Conservation (phyloP, 1,139 yeast species). For the Spencermartinsiella ligniputridi region DNA sequence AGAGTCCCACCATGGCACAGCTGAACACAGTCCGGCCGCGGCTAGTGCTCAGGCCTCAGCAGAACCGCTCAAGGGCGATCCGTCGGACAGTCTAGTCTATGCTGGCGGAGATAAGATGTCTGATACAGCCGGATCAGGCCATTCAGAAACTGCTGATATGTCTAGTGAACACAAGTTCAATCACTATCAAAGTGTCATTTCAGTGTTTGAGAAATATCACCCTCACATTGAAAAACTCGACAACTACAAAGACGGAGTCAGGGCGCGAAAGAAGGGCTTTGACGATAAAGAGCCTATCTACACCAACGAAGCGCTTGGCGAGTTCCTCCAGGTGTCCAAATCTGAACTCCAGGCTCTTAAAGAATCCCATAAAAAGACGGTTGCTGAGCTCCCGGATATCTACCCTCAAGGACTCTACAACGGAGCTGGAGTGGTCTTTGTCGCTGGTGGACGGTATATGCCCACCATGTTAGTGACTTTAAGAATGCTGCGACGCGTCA, state of each 20-base stretch:
- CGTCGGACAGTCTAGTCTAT: neutral
- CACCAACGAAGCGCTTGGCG: constrained; percentile 45
- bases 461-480: constrained; percentile 67
- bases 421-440: constrained; percentile 76
- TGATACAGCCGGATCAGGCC: neutral
- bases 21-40: neutral
- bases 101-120: neutral
- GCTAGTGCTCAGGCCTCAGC: neutral
- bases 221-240: constrained; percentile 14
- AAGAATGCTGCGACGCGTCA: constrained; percentile 57
- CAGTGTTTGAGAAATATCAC: constrained; percentile 7
- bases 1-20: neutral
- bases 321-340: constrained; percentile 49
- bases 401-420: constrained; percentile 30
- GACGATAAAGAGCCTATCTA: constrained; percentile 21
- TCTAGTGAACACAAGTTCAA: neutral
- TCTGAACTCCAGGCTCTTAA: constrained; percentile 46
- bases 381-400: constrained; percentile 43
- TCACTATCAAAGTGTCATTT: constrained; percentile 9
- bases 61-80: neutral
- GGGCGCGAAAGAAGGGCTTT: constrained; percentile 20
- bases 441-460: constrained; percentile 76
- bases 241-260: constrained; percentile 21
- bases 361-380: constrained; percentile 50
- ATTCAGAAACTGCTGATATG: neutral